These are phyloP conservation scores for Chlamydomonas reinhardtii DNA, from an alignment of 163 green algal genomes.

Conservation along the genomic window DNA sequence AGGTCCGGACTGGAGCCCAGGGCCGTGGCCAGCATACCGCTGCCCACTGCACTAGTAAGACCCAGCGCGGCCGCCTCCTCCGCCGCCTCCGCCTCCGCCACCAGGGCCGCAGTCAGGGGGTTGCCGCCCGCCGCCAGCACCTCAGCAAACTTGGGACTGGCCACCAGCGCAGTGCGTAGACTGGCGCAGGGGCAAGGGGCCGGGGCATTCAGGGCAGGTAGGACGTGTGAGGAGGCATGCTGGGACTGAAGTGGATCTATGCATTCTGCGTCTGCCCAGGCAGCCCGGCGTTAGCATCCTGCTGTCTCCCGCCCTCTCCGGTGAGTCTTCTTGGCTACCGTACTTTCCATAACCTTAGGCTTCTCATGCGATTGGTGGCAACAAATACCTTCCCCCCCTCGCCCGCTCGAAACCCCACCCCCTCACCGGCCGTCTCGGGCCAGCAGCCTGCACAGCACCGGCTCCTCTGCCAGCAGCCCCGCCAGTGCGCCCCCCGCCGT, in stretches of 20 bases:
- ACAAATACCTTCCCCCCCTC: too few relatives aligned
- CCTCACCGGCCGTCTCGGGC: too few relatives aligned
- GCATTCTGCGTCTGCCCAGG: too few relatives aligned
- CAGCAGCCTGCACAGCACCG: too few relatives aligned
- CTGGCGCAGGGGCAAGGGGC: background rate
- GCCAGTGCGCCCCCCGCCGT: background rate
- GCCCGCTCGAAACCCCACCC: too few relatives aligned
- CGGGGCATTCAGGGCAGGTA: background rate
- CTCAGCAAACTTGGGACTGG: background rate
- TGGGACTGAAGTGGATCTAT: too few relatives aligned
- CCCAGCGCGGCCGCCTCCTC: background rate
- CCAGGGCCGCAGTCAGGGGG: background rate
- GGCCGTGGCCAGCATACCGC: background rate
- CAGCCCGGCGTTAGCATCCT: too few relatives aligned
- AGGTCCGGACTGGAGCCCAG: constrained; percentile 2
- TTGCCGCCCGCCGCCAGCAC: background rate
- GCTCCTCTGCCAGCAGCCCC: constrained; percentile 4
- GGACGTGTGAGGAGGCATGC: background rate
- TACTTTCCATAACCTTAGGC: too few relatives aligned
- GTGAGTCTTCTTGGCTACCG: too few relatives aligned
- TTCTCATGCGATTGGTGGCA: too few relatives aligned
- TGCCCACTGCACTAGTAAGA: background rate
- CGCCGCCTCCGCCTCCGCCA: background rate
- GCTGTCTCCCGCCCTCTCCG: too few relatives aligned
- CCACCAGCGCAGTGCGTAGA: background rate